Base-by-base conservation (phyloP, 2,329 filamentous ascomycete species). In the Intubia oerlemansii region DNA sequence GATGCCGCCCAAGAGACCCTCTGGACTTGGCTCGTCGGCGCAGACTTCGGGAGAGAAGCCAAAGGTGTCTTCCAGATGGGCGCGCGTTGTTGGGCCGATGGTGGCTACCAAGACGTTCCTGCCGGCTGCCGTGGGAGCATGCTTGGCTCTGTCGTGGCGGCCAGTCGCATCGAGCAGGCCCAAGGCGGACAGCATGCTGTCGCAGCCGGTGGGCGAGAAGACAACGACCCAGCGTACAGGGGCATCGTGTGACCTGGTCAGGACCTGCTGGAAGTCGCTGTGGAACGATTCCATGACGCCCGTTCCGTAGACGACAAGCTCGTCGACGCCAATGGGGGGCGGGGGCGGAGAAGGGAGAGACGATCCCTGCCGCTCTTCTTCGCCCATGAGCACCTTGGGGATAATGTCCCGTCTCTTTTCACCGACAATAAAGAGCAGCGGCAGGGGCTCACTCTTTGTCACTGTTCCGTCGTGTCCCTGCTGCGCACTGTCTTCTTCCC, bases 361-460 rank as follows among this genome's bases (percentile, higher is more conserved):
- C 7, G 26, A 28, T 6, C 26, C 0, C 54, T 22, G 17, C 25
- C 17, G 10, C 7, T 17, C 21, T 10, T 14, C 21, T 11, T 15
- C 21, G 22, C 65, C 61, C 57, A 71, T 77, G 21, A 95, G 54
- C 2, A 67, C 80, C 40, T 66, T 78, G 2, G 88, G 84, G 37
- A 98, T 92, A 38, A 92, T 69, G 46, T 95, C 88, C 25, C 88
- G 59, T 31, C 82, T 66, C 45, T 84, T 78, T 45, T 93, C 85
- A 13, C 88, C 88, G 0, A 91, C 82, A 10, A 90, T 62, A 47
- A 95, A 98, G 1, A 95, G 53, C 5, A 95, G 48, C 0, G 75
- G 63, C 1, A 67, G 62, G 5, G 92, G 62, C 1, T n/a, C n/a
- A n/a, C n/a, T n/a, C n/a, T 5, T 5, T 2, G 19, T 10, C n/a